These are phyloP conservation scores for Alternaria novae-zelandiae DNA, from an alignment of 2,329 filamentous ascomycete genomes.

Conservation along the genomic window DNA sequence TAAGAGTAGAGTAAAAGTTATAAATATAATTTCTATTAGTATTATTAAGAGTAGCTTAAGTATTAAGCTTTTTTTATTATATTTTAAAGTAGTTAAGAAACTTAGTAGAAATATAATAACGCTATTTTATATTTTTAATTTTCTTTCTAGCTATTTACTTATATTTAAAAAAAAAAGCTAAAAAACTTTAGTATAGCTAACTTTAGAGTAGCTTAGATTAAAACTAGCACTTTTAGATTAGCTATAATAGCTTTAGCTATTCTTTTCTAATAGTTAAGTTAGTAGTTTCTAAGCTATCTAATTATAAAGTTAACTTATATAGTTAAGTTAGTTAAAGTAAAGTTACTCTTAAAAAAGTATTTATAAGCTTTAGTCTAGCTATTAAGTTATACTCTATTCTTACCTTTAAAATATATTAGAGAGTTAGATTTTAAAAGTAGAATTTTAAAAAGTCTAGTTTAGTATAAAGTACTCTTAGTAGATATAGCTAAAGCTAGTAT, in stretches of 20 bases:
- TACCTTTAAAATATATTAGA: background rate
- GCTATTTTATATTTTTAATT: background rate
- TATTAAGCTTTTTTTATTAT: background rate
- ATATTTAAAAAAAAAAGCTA: background rate
- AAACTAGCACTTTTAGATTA: background rate
- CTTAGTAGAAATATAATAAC: background rate
- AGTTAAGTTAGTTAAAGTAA: background rate
- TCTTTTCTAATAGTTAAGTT: background rate
- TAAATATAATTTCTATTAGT: background rate
- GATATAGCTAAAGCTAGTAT: too few species aligned
- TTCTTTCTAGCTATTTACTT: background rate
- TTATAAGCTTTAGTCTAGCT: background rate
- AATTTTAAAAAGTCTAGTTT: background rate
- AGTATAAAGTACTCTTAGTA: too few species aligned
- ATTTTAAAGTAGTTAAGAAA: background rate
- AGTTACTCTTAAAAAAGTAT: background rate
- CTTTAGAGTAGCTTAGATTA: background rate
- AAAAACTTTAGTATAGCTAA: background rate
- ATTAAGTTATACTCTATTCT: background rate
- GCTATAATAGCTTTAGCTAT: background rate
- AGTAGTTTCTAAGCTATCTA: background rate
- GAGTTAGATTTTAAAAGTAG: too few species aligned
- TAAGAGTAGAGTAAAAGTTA: too few species aligned
- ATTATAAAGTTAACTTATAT: background rate
- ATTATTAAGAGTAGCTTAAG: background rate